Percentiles rank a stretch among this genome's conserved stretches.
Evolutionary conservation across 2,329 filamentous ascomycete genomes (phyloP).

Genomic region (Lasiodiplodia theobromae): DNA sequence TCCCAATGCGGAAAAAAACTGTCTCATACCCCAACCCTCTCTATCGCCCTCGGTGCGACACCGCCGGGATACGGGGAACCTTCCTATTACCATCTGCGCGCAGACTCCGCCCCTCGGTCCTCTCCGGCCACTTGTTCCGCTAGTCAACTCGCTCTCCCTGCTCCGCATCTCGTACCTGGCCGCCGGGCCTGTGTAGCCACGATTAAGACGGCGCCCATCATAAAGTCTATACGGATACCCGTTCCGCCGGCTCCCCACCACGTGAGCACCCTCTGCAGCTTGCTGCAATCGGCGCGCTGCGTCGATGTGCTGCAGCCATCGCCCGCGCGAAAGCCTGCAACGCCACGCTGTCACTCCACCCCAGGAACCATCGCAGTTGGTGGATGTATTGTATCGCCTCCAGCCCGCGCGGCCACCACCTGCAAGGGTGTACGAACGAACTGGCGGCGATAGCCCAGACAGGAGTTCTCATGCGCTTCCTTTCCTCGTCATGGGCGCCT

Average conservation of each 20-base stretch:
- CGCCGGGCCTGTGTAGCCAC: not conserved
- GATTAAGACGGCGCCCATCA: not conserved
- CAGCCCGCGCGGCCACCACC: not conserved
- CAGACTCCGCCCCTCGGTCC: slow-evolving; percentile 8
- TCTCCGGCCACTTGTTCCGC: not conserved
- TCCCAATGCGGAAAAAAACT: slow-evolving; percentile 6
- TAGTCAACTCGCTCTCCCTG: not conserved
- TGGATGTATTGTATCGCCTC: not conserved
- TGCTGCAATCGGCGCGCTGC: slow-evolving; percentile 6
- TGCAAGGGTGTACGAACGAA: slow-evolving; percentile 12
- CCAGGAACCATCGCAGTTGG: slow-evolving; percentile 10
- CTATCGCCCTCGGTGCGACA: not conserved
- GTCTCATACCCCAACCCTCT: slow-evolving; percentile 16
- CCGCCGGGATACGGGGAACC: slow-evolving; percentile 16
- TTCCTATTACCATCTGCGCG: slow-evolving; percentile 12
- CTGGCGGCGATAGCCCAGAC: not conserved
- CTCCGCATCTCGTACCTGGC: not conserved
- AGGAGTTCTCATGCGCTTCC: not conserved
- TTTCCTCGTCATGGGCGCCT: not conserved
- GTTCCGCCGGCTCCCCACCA: not conserved
- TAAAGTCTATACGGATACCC: not conserved
- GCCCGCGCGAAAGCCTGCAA: not conserved
- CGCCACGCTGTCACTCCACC: slow-evolving; percentile 19
- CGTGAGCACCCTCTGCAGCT: not conserved
- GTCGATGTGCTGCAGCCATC: not conserved